These are phyloP conservation scores for Singerocomus inundabilis DNA, from an alignment of 1,284 basidiomycete genomes.

Conservation along the genomic window DNA sequence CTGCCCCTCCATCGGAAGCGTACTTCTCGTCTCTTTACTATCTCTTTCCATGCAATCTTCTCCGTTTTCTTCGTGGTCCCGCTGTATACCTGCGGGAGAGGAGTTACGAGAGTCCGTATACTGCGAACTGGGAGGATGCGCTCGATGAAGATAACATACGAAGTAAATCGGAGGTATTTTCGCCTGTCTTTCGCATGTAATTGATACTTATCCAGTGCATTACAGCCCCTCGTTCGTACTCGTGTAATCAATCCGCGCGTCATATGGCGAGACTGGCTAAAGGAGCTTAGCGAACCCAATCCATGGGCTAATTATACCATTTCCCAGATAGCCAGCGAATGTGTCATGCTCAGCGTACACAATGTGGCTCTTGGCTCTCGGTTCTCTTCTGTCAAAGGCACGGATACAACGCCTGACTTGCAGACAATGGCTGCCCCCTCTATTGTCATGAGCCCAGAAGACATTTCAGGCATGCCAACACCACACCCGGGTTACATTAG, in stretches of 20 bases:
- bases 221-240: slow-evolving; percentile 64
- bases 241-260: slow-evolving; percentile 75
- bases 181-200: neutral
- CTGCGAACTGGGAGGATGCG: slow-evolving; percentile 59
- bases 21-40: slow-evolving; percentile 84
- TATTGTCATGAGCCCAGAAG: slow-evolving; percentile 16
- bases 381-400: slow-evolving; percentile 22
- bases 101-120: slow-evolving; percentile 53
- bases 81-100: slow-evolving; percentile 56
- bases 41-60: slow-evolving; percentile 81
- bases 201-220: slow-evolving; percentile 7
- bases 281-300: slow-evolving; percentile 62
- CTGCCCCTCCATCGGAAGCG: slow-evolving; percentile 54
- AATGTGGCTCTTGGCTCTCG: slow-evolving; percentile 49
- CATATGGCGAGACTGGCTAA: slow-evolving; percentile 59
- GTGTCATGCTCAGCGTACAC: slow-evolving; percentile 65
- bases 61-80: slow-evolving; percentile 72
- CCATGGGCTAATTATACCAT: slow-evolving; percentile 70
- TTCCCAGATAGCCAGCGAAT: slow-evolving; percentile 68
- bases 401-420: slow-evolving; percentile 4
- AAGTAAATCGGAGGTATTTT: slow-evolving; percentile 58
- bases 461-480: slow-evolving; percentile 20
- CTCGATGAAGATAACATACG: slow-evolving; percentile 73
- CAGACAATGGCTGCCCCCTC: slow-evolving; percentile 4
- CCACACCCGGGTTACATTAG: slow-evolving; percentile 28